Conservation (phyloP, 73 alveolate species). For the Symbiodinium pilosum region DNA sequence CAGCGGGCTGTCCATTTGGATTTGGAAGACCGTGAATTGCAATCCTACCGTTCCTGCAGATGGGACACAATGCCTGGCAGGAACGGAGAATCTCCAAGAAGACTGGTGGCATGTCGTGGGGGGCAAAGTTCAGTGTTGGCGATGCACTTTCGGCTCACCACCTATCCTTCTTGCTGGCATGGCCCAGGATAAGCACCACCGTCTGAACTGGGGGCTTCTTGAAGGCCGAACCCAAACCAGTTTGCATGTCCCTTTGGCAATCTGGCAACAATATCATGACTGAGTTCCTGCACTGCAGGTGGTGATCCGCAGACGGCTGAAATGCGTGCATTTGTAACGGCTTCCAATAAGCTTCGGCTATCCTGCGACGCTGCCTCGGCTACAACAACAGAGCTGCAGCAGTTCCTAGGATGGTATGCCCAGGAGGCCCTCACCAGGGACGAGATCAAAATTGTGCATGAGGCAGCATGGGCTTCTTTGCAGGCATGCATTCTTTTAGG, state of each 20-base stretch:
- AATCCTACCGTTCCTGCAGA: no score
- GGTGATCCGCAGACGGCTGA: constrained; percentile 61
- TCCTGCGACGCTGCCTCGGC: background rate
- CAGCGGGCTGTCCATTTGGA: no score
- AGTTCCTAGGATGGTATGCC: background rate
- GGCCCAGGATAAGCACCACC: constrained; percentile 51
- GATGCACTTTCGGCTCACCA: background rate
- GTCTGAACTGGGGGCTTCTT: constrained; percentile 73
- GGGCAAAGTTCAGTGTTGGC: background rate
- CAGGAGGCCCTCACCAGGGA: constrained; percentile 39
- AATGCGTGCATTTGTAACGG: constrained; percentile 66
- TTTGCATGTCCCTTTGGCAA: background rate
- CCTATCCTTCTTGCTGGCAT: background rate
- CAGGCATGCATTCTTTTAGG: no score
- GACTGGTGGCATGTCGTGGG: constrained; percentile 84
- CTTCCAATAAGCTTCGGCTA: constrained; percentile 69
- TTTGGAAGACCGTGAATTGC: no score
- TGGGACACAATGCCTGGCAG: background rate
- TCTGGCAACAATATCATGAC: no score
- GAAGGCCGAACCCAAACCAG: constrained; percentile 11
- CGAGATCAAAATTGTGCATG: constrained; percentile 63
- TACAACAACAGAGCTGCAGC: no score
- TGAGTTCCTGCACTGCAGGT: background rate
- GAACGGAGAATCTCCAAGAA: constrained; percentile 73
- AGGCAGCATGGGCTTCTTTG: background rate